A percentile compares a stretch with the other conserved stretches of the same genome.
Conservation (phyloP, 1,139 yeast species). For the Yarrowia galli region DNA sequence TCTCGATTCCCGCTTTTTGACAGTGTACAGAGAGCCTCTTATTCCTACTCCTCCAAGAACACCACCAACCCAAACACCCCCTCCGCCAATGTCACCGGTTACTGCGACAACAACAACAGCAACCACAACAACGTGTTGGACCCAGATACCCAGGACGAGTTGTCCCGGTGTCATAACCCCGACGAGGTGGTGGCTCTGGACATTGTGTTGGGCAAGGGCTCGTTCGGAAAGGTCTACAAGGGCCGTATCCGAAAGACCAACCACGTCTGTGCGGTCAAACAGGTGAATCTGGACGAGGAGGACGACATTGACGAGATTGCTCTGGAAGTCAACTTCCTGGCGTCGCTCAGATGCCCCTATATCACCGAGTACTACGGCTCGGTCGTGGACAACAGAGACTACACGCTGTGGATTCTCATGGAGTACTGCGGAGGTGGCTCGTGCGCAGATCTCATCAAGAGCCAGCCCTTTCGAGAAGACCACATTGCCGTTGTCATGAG, state of each 20-base stretch:
- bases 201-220: constrained; percentile 32
- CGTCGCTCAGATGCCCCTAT: constrained; percentile 65
- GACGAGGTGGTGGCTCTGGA: constrained; percentile 11
- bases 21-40: constrained; percentile 14
- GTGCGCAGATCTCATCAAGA: constrained; percentile 66
- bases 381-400: constrained; percentile 52
- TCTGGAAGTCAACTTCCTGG: constrained; percentile 76
- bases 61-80: not conserved
- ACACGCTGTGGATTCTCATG: constrained; percentile 86
- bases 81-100: not conserved
- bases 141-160: constrained; percentile 12
- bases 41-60: constrained; percentile 1
- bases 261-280: constrained; percentile 72
- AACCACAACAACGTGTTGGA: not conserved
- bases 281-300: constrained; percentile 69
- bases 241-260: constrained; percentile 47
- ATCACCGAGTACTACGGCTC: constrained; percentile 55
- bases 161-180: constrained; percentile 18
- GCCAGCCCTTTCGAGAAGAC: constrained; percentile 41
- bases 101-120: not conserved
- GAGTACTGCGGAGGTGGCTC: constrained; percentile 95
- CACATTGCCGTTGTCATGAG: constrained; percentile 48
- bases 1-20: constrained; percentile 19
- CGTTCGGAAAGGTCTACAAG: constrained; percentile 39
- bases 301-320: constrained; percentile 73